Evolutionary conservation across 2,329 filamentous ascomycete genomes (phyloP).

Genomic region (Ophiosphaerella korrae): DNA sequence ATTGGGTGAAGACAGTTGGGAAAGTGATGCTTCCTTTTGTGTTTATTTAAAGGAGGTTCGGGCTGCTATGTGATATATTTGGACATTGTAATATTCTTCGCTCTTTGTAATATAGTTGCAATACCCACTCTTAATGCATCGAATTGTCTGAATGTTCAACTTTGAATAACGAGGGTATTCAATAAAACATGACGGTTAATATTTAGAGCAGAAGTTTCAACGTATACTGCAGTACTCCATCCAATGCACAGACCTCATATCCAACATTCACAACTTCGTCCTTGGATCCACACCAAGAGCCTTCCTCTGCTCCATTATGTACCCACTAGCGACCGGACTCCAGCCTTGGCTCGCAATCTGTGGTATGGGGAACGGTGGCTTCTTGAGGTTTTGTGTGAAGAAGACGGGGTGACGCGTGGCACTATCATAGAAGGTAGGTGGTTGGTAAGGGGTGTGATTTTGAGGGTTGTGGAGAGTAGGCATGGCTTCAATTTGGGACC

Average conservation of each 20-base stretch:
- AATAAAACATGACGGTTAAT: no score
- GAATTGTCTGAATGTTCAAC: not conserved
- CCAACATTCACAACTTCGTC: conserved; percentile 35
- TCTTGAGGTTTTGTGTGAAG: conserved; percentile 69
- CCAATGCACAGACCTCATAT: not conserved
- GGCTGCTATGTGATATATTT: not conserved
- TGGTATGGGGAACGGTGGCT: conserved; percentile 56
- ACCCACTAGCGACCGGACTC: conserved; percentile 54
- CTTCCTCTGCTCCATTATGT: conserved; percentile 41
- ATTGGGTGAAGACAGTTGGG: conserved; percentile 8
- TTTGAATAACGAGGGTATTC: no score
- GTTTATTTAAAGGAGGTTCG: not conserved
- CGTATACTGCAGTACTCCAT: not conserved
- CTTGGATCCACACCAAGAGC: conserved; percentile 10
- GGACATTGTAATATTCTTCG: not conserved
- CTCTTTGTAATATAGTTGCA: not conserved
- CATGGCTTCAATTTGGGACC: conserved; percentile 58
- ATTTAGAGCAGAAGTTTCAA: no score
- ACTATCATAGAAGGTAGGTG: conserved; percentile 54
- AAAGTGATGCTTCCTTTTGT: not conserved
- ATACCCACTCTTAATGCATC: not conserved
- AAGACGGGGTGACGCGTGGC: conserved; percentile 75
- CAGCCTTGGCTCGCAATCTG: conserved; percentile 41
- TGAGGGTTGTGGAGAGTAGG: conserved; percentile 41
- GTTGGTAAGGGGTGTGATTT: conserved; percentile 17